Base-by-base conservation (phyloP, 495 filamentous ascomycete species). In the Cladorrhinum samala region DNA sequence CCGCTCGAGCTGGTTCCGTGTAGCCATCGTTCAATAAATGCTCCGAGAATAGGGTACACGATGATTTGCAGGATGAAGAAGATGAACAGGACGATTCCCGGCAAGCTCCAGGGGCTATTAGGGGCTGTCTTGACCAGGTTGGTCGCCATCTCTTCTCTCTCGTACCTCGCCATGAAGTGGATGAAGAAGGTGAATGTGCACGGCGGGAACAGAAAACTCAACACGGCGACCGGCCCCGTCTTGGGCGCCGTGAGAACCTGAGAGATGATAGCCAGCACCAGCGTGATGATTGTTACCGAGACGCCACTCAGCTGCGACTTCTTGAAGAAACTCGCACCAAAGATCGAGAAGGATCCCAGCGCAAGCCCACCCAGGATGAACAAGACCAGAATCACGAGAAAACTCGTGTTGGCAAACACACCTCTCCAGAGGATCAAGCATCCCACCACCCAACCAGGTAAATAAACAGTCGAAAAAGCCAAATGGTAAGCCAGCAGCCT, bases 131-230 rank as follows among this genome's bases (percentile, higher is more conserved):
- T 64, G 7, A 75, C 37, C 3, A 91, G 68, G 52, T 85, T 80
- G 0, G 81, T 77, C 1, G 79, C 68, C 42, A 72, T 49, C 23
- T 75, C 59, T 46, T 81, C 60, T 52, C 72, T 67, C 63, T 91
- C 85, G 61, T 74, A 89, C 42, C 85, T 77, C 13, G 87, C 85
- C 63, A 89, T 74, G 43, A 77, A 69, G 7, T 85, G 77, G 37
- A 83, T 79, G 64, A 86, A 86, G 68, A 81, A 88, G 14, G 87
- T 81, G 58, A 86, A 89, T 55, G 84, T 91, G 74, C 84, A 87
- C 7, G 88, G 85, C 11, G 86, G 75, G 61, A 91, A 93, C 2
- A 93, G 67, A 4, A 91, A 61, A 54, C 82, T 78, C 7, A 93
- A 74, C 6, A 84, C 69, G 2, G 73, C 72, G 5, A 88, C 80